phyloP scores from a whole-genome alignment of 192 early-diverging fungal species.

The Neocallimastix lanati region DNA sequence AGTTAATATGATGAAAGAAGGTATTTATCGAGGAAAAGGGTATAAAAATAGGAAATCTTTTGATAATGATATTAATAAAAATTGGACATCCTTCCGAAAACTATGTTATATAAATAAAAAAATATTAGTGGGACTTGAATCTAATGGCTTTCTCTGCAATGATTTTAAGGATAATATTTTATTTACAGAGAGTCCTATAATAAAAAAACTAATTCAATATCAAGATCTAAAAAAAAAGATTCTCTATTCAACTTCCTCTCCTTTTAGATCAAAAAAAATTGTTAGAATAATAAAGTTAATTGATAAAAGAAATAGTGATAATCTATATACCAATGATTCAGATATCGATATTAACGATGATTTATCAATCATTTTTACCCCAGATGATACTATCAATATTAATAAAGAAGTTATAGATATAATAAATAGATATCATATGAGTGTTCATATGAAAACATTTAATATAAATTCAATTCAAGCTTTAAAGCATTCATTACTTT shows the following conservation, averaged over 20 bases:
- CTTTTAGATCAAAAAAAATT: not conserved
- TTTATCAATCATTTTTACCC: not conserved
- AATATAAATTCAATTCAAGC: not conserved
- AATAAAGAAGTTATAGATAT: not conserved
- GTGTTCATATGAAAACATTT: not conserved
- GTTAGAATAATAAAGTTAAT: not conserved
- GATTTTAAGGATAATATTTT: not conserved
- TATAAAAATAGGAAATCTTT: not conserved
- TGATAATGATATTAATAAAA: not conserved
- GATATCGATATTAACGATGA: not conserved
- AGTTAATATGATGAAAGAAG: not conserved
- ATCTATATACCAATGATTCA: no score
- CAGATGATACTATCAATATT: not conserved
- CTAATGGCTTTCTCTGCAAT: not conserved
- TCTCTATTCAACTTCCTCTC: no score
- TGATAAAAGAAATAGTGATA: not conserved
- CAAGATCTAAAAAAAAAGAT: not conserved
- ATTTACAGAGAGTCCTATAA: not conserved
- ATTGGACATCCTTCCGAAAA: not conserved
- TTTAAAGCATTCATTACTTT: not conserved
- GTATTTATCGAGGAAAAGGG: not conserved
- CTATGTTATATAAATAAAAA: not conserved
- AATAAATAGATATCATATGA: not conserved
- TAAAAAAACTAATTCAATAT: not conserved
- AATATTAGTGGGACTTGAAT: not conserved